phyloP scores from a whole-genome alignment of 1,284 basidiomycete genomes.

The Tylopilus orsonianus region DNA sequence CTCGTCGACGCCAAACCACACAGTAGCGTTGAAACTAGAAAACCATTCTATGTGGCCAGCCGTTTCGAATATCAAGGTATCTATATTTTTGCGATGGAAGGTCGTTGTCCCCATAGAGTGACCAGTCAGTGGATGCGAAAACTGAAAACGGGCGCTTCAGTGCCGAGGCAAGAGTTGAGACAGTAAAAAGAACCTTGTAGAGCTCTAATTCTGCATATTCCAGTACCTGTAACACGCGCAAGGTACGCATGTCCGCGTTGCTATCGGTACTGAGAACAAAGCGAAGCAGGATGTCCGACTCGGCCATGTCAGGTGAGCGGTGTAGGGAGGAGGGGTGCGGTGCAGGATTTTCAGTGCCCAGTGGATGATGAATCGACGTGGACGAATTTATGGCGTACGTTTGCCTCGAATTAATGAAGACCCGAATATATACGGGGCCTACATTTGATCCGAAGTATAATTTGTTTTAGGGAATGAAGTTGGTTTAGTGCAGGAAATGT shows the following conservation, averaged over 20 bases:
- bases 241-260: constrained; percentile 44
- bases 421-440: constrained; percentile 22
- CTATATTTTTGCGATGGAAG: constrained; percentile 48
- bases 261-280: constrained; percentile 39
- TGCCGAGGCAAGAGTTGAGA: not conserved
- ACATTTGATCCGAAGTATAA: constrained; percentile 27
- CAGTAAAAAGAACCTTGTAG: constrained; percentile 41
- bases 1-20: constrained; percentile 52
- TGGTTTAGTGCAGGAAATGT: constrained; percentile 15
- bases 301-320: constrained; percentile 19
- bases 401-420: constrained; percentile 5
- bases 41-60: constrained; percentile 55
- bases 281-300: constrained; percentile 41
- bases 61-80: constrained; percentile 45
- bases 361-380: not conserved
- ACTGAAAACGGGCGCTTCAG: constrained; percentile 34
- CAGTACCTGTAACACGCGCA: constrained; percentile 41
- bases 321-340: not conserved
- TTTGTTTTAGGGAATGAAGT: constrained; percentile 19
- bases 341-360: not conserved
- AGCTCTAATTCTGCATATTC: constrained; percentile 40
- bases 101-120: constrained; percentile 44
- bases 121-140: constrained; percentile 52
- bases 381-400: constrained; percentile 9
- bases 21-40: constrained; percentile 43